Evolutionary conservation across 805 yeast genomes (phyloP).

Genomic region (Nakazawaea ernobii): DNA sequence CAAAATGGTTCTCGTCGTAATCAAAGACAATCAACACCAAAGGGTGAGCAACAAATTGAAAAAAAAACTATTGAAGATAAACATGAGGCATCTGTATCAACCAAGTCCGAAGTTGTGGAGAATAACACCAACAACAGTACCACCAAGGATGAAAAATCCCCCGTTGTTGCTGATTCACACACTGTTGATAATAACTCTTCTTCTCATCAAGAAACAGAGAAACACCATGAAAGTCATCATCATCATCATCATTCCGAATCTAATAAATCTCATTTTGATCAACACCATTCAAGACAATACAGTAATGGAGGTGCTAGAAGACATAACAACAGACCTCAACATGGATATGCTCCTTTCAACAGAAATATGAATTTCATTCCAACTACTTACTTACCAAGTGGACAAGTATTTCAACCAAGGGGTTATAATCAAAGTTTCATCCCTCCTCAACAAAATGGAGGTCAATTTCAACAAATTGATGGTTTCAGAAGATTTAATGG

Average conservation of each 20-base stretch:
- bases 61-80: background rate
- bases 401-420: conserved; percentile 12
- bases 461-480: background rate
- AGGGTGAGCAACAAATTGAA: background rate
- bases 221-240: background rate
- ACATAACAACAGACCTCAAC: conserved; percentile 9
- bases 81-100: background rate
- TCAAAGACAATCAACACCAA: background rate
- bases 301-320: conserved; percentile 7
- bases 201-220: background rate
- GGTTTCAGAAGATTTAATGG: conserved; percentile 6
- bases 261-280: background rate
- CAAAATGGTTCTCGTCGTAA: conserved; percentile 6
- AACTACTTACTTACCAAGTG: conserved; percentile 9
- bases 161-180: background rate
- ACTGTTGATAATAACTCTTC: background rate
- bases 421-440: conserved; percentile 8
- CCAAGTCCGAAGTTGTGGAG: background rate
- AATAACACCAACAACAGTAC: background rate
- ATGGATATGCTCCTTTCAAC: conserved; percentile 8
- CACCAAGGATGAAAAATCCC: background rate
- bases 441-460: conserved; percentile 4
- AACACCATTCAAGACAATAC: conserved; percentile 9
- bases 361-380: conserved; percentile 9
- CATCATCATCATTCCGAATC: conserved; percentile 6